phyloP scores from a whole-genome alignment of 805 yeast species.

The Ogataea saltuana region DNA sequence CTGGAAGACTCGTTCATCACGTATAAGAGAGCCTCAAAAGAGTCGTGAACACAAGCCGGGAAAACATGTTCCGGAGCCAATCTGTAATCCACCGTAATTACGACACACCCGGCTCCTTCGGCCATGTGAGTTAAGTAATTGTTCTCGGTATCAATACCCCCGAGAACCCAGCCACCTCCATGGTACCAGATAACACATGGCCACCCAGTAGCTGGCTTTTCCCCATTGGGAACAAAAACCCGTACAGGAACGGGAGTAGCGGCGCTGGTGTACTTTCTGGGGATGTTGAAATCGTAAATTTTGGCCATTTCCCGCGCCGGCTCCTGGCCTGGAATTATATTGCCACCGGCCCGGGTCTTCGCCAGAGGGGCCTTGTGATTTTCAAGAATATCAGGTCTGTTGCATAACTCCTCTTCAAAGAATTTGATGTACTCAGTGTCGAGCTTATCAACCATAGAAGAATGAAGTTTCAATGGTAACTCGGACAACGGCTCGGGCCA shows the following conservation, averaged over 20 bases:
- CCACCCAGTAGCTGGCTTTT: constrained; percentile 22
- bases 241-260: constrained; percentile 27
- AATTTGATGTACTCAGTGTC: constrained; percentile 28
- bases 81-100: constrained; percentile 48
- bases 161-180: constrained; percentile 39
- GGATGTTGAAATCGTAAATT: constrained; percentile 22
- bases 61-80: constrained; percentile 50
- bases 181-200: constrained; percentile 37
- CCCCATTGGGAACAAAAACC: constrained; percentile 33
- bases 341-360: constrained; percentile 23
- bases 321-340: constrained; percentile 34
- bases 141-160: constrained; percentile 38
- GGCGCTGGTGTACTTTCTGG: constrained; percentile 30
- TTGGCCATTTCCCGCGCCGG: constrained; percentile 25
- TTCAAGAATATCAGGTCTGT: constrained; percentile 26
- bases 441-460: constrained; percentile 19
- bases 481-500: constrained; percentile 32
- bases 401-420: constrained; percentile 24
- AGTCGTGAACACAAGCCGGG: constrained; percentile 50
- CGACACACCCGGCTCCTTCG: constrained; percentile 34
- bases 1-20: constrained; percentile 28
- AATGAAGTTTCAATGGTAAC: constrained; percentile 36
- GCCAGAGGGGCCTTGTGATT: constrained; percentile 28
- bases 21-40: constrained; percentile 39
- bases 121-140: constrained; percentile 43